Percentiles rank a stretch among this genome's conserved stretches.
These are phyloP conservation scores for Isochrysis galbana DNA, from an alignment of 78 protist genomes.

Conservation along the genomic window DNA sequence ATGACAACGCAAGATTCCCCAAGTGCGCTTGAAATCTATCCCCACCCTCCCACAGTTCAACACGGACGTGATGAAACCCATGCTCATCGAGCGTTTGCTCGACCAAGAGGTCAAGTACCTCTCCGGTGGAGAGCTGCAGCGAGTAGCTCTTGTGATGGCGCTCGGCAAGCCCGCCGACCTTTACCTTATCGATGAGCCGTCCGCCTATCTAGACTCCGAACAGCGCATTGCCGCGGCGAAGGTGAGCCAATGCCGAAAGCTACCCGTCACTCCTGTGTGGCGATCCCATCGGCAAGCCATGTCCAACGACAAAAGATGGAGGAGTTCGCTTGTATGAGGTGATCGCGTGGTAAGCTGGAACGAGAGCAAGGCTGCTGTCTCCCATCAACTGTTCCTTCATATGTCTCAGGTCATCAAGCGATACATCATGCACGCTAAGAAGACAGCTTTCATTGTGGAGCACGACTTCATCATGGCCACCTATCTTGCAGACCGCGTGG, in stretches of 20 bases:
- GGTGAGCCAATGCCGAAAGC: too few relatives aligned
- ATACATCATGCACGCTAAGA: not conserved
- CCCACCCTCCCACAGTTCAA: too few relatives aligned
- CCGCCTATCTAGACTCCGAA: slow-evolving; percentile 99
- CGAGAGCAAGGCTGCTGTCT: too few relatives aligned
- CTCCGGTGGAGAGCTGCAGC: slow-evolving; percentile 99
- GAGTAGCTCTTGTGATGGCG: slow-evolving; percentile 94
- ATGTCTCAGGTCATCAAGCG: slow-evolving; percentile 88
- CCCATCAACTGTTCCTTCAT: too few relatives aligned
- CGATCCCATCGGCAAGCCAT: too few relatives aligned
- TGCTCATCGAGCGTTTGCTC: slow-evolving; percentile 81
- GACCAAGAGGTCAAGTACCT: slow-evolving; percentile 80
- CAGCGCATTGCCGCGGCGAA: slow-evolving; percentile 96
- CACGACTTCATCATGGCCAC: slow-evolving; percentile 99
- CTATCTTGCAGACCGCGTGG: slow-evolving; percentile 97
- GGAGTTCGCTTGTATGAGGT: too few relatives aligned
- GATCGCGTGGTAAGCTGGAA: too few relatives aligned
- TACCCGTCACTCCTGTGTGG: too few relatives aligned
- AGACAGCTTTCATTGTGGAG: slow-evolving; percentile 65
- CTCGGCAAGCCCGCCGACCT: slow-evolving; percentile 98
- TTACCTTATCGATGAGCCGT: slow-evolving; percentile 99
- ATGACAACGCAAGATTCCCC: too few relatives aligned
- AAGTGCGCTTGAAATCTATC: too few relatives aligned
- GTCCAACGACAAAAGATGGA: too few relatives aligned
- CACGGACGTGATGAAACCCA: slow-evolving; percentile 95